Evolutionary conservation across 139 green algal species (phyloP), one percentile per base, ranked within the genome.

Genomic region (Tetraselmis striata): DNA sequence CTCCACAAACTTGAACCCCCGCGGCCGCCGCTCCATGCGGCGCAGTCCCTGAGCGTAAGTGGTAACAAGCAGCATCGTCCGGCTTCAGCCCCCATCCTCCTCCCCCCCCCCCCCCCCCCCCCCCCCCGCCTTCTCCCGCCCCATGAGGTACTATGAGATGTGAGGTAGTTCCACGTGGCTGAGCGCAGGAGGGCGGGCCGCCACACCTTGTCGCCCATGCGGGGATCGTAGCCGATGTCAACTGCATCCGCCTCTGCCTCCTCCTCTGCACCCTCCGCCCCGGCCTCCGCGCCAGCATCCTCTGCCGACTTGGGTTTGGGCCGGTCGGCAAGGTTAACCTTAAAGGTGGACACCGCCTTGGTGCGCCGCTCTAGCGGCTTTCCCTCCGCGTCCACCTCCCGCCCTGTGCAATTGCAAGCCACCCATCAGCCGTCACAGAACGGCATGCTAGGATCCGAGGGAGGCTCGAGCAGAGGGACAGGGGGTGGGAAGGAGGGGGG

Each of bases 1-100:
- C 81, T 94, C 81, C 2, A 95, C 87, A 86, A 95, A 95, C 26
- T 90, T 85, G 75, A 95, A 88, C 2, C 80, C 80, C 1, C 31
- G 32, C 0, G 84, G 85, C 28, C 74, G 79, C 0, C 83, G 76
- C 45, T 86, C 83, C 29, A 91, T 82, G 32, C n/a, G 26, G 0
- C 58, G 79, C 29, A 87, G 24, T 27, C 80, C 78, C 1, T 59
- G 59, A n/a, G 84, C 31, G n/a, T n/a, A n/a, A n/a, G n/a, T n/a
- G n/a, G n/a, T n/a, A n/a, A n/a, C n/a, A n/a, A n/a, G n/a, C n/a
- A n/a, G n/a, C n/a, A n/a, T n/a, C n/a, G n/a, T n/a, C n/a, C n/a
- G n/a, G n/a, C n/a, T n/a, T n/a, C n/a, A n/a, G n/a, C n/a, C n/a
- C n/a, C n/a, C n/a, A n/a, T n/a, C n/a, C n/a, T n/a, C n/a, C n/a